phyloP scores from a whole-genome alignment of 495 filamentous ascomycete genomes.

The Penicillium egyptiacum region DNA sequence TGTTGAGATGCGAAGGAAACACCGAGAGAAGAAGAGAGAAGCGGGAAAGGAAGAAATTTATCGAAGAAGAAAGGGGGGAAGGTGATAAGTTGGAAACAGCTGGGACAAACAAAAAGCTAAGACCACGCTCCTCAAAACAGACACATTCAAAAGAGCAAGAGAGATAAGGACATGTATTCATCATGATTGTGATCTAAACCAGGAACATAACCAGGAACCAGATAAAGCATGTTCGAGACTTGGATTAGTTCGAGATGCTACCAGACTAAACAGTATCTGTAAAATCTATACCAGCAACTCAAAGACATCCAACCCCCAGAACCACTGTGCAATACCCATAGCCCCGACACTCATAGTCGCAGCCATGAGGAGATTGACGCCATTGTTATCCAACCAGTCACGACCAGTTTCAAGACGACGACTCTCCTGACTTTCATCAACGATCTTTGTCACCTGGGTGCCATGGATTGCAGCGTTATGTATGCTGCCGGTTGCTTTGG shows the following conservation, averaged over 20 bases:
- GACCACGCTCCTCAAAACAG: not conserved
- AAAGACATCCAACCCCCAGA: slow-evolving; percentile 38
- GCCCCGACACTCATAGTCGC: slow-evolving; percentile 72
- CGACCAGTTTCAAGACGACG: slow-evolving; percentile 69
- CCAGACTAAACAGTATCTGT: not conserved
- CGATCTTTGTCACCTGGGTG: slow-evolving; percentile 18
- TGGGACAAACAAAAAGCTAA: not conserved
- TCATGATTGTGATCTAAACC: not conserved
- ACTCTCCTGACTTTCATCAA: slow-evolving; percentile 56
- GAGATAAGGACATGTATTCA: not conserved
- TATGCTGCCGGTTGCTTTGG: slow-evolving; percentile 15
- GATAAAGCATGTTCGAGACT: not conserved
- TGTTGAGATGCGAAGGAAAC: not conserved
- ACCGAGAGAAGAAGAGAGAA: not conserved
- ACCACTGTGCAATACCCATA: slow-evolving; percentile 59
- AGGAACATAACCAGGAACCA: not conserved
- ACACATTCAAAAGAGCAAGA: not conserved
- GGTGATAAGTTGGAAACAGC: not conserved
- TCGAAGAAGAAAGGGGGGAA: not conserved
- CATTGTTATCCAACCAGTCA: slow-evolving; percentile 89
- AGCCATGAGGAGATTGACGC: slow-evolving; percentile 90
- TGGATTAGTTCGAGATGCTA: not conserved
- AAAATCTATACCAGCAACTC: slow-evolving; percentile 15
- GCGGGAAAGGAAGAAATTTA: not conserved
- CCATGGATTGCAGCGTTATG: slow-evolving; percentile 30